A percentile compares a stretch with the other conserved stretches of the same genome.
phyloP scores from a whole-genome alignment of 1,139 yeast species.

The Yamadazyma atmosphaerica region DNA sequence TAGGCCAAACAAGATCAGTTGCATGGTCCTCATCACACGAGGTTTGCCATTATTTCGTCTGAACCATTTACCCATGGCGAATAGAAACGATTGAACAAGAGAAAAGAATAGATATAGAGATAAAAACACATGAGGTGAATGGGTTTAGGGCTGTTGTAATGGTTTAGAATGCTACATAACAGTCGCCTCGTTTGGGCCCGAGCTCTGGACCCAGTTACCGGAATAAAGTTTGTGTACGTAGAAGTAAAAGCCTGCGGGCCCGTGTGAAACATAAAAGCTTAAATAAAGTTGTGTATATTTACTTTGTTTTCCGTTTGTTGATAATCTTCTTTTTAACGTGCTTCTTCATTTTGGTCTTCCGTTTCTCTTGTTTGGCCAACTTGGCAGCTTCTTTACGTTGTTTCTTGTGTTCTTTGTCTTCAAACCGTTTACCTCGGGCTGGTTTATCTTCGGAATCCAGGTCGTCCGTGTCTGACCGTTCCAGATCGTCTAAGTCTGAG shows the following conservation, averaged over 20 bases:
- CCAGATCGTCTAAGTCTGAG: too few relatives aligned
- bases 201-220: not conserved
- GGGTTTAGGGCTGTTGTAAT: too few relatives aligned
- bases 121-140: too few relatives aligned
- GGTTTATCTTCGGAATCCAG: slow-evolving; percentile 17
- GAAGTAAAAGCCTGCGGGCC: too few relatives aligned
- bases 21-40: not conserved
- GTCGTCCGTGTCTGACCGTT: slow-evolving; percentile 29
- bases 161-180: too few relatives aligned
- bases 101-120: not conserved
- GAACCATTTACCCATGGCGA: not conserved
- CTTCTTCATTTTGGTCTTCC: slow-evolving; percentile 90
- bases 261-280: too few relatives aligned
- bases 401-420: slow-evolving; percentile 83
- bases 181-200: too few relatives aligned
- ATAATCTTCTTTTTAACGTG: slow-evolving; percentile 80
- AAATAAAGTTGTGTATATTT: too few relatives aligned
- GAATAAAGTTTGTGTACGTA: not conserved
- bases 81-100: not conserved
- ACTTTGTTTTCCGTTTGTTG: slow-evolving; percentile 52
- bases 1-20: not conserved
- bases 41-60: too few relatives aligned
- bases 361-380: slow-evolving; percentile 80
- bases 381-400: slow-evolving; percentile 83
- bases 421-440: slow-evolving; percentile 69